Conservation (phyloP, 208 protist genomes). For the Trypanosoma cruzi region DNA sequence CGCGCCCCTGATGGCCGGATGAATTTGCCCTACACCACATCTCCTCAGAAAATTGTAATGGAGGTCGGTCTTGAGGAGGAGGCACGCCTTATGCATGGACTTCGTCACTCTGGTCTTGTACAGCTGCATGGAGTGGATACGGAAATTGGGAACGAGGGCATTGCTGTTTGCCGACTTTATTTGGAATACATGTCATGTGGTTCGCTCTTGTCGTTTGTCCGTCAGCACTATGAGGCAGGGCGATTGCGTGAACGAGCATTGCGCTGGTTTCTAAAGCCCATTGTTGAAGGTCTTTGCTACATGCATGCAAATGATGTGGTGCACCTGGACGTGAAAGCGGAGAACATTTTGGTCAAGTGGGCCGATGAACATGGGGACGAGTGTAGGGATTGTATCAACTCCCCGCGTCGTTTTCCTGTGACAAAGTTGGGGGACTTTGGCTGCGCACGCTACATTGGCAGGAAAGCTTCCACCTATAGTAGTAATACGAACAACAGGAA, state of each 20-base stretch:
- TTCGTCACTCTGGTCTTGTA: slow-evolving; percentile 80
- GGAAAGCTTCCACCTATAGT: too few relatives aligned
- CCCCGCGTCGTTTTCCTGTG: background rate
- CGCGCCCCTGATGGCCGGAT: background rate
- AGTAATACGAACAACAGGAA: too few relatives aligned
- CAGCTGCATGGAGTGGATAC: slow-evolving; percentile 70
- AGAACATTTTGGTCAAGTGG: slow-evolving; percentile 34
- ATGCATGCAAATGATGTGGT: slow-evolving; percentile 29
- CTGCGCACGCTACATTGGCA: slow-evolving; percentile 8
- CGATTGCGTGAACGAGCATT: slow-evolving; percentile 1
- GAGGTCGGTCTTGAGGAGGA: slow-evolving; percentile 37
- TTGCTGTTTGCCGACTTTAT: slow-evolving; percentile 29
- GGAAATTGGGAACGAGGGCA: slow-evolving; percentile 28
- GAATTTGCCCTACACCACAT: background rate
- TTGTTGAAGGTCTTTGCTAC: slow-evolving; percentile 28
- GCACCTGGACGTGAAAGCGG: slow-evolving; percentile 37
- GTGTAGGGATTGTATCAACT: background rate
- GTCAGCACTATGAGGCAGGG: background rate
- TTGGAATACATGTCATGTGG: slow-evolving; percentile 56
- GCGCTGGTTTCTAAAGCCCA: slow-evolving; percentile 27
- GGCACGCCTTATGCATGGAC: slow-evolving; percentile 75
- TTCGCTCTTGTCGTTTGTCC: slow-evolving; percentile 11
- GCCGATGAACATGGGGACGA: background rate
- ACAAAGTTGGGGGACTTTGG: slow-evolving; percentile 26
- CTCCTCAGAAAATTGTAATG: background rate